These are phyloP conservation scores for Phytophthora quininea DNA, from an alignment of 352 stramenopile genomes.

Conservation along the genomic window DNA sequence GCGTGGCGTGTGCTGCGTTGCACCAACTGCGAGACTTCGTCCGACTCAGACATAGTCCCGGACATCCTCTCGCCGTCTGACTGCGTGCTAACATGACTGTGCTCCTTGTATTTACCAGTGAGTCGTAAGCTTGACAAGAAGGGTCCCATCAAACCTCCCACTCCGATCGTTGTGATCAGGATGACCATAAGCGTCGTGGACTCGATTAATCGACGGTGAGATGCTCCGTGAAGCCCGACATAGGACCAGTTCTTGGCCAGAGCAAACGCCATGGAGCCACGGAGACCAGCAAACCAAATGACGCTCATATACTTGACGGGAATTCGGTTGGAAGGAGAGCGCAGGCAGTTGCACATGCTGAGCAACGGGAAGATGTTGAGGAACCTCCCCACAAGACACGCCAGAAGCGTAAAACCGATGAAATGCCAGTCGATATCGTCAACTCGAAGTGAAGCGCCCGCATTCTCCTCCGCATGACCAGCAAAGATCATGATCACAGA, in stretches of 20 bases:
- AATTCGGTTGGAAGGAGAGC: conserved; percentile 61
- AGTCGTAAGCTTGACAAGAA: conserved; percentile 60
- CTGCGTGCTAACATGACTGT: conserved; percentile 34
- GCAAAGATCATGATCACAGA: conserved; percentile 87
- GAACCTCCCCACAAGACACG: conserved; percentile 73
- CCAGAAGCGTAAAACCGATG: conserved; percentile 75
- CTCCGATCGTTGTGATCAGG: conserved; percentile 85
- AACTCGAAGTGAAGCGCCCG: conserved; percentile 61
- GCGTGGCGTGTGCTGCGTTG: conserved; percentile 62
- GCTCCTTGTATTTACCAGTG: conserved; percentile 44
- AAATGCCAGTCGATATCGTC: conserved; percentile 86
- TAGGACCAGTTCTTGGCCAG: conserved; percentile 89
- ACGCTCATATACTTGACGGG: conserved; percentile 77
- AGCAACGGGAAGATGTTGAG: conserved; percentile 83
- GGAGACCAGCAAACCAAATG: conserved; percentile 94
- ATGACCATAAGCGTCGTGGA: conserved; percentile 89
- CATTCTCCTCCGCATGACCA: conserved; percentile 63
- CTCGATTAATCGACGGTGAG: conserved; percentile 82
- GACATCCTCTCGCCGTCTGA: conserved; percentile 50
- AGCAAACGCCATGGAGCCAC: conserved; percentile 94
- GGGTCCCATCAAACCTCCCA: conserved; percentile 78
- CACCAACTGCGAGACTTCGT: conserved; percentile 33
- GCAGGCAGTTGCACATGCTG: conserved; percentile 74
- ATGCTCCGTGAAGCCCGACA: conserved; percentile 64
- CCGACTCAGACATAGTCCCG: conserved; percentile 35